A percentile compares a stretch with the other conserved stretches of the same genome.
These are phyloP conservation scores for Sclerotinia trifoliorum DNA, from an alignment of 2,329 filamentous ascomycete species.

Conservation along the genomic window DNA sequence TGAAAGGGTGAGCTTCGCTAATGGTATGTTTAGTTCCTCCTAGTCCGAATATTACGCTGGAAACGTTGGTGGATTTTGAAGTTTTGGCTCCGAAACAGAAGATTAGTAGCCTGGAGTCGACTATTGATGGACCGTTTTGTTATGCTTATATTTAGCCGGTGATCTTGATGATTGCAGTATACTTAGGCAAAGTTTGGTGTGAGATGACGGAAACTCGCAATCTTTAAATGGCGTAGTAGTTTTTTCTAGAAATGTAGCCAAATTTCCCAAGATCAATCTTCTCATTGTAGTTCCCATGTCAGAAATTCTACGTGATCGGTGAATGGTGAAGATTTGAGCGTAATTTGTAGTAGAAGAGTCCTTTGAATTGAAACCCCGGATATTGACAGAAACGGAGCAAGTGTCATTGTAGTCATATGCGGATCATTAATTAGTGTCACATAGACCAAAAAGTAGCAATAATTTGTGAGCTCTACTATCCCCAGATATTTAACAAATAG, in stretches of 20 bases:
- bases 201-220: not conserved
- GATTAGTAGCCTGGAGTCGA: slow-evolving; percentile 41
- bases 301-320: too few relatives aligned
- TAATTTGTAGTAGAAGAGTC: too few relatives aligned
- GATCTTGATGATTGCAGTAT: not conserved
- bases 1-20: not conserved
- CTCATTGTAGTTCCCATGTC: too few relatives aligned
- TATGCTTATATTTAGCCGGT: slow-evolving; percentile 44
- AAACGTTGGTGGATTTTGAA: slow-evolving; percentile 9
- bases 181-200: too few relatives aligned
- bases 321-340: too few relatives aligned
- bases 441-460: too few relatives aligned
- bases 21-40: not conserved
- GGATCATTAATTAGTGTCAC: too few relatives aligned
- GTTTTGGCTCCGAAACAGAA: slow-evolving; percentile 4
- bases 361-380: too few relatives aligned
- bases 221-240: not conserved
- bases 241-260: not conserved
- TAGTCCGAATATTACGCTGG: slow-evolving; percentile 6
- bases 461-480: not conserved
- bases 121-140: slow-evolving; percentile 42
- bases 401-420: too few relatives aligned
- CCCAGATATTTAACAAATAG: not conserved
- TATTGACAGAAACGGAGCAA: too few relatives aligned
- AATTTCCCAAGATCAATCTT: too few relatives aligned